phyloP scores from a whole-genome alignment of 345 rosid species.

The Gossypium thurberi region DNA sequence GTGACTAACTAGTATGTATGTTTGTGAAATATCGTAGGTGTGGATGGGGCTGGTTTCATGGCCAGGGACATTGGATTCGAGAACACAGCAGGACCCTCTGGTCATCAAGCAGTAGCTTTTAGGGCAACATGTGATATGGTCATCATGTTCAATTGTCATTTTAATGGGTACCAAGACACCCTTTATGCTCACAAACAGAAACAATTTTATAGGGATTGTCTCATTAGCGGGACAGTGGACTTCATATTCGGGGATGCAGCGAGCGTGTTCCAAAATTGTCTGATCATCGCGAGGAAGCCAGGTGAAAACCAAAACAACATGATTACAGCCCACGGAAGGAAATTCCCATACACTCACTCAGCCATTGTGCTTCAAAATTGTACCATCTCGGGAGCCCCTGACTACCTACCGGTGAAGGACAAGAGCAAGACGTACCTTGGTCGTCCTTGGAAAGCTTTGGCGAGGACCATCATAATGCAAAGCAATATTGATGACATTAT shows the following conservation, averaged over 20 bases:
- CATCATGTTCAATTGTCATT: constrained; percentile 44
- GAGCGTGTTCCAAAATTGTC: constrained; percentile 27
- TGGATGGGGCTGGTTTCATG: constrained; percentile 14
- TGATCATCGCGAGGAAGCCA: constrained; percentile 46
- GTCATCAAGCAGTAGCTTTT: constrained; percentile 37
- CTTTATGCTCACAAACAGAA: constrained; percentile 56
- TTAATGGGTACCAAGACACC: constrained; percentile 67
- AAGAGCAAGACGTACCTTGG: constrained; percentile 53
- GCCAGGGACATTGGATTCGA: constrained; percentile 62
- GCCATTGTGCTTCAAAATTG: constrained; percentile 63
- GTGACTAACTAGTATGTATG: constrained; percentile 23
- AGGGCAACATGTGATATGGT: constrained; percentile 40
- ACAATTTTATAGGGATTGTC: constrained; percentile 71
- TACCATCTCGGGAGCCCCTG: constrained; percentile 39
- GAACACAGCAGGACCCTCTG: too few species aligned
- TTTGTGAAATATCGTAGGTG: too few species aligned
- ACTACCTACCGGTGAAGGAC: constrained; percentile 29
- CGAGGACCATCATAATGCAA: constrained; percentile 55
- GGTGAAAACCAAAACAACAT: constrained; percentile 35
- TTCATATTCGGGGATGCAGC: too few species aligned
- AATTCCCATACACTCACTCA: constrained; percentile 22
- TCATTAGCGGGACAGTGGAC: constrained; percentile 56
- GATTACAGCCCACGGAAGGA: constrained; percentile 64
- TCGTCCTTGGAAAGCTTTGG: constrained; percentile 56
- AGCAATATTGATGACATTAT: constrained; percentile 43